phyloP scores from a whole-genome alignment of 2,329 filamentous ascomycete species.

The Basipetospora sp. region DNA sequence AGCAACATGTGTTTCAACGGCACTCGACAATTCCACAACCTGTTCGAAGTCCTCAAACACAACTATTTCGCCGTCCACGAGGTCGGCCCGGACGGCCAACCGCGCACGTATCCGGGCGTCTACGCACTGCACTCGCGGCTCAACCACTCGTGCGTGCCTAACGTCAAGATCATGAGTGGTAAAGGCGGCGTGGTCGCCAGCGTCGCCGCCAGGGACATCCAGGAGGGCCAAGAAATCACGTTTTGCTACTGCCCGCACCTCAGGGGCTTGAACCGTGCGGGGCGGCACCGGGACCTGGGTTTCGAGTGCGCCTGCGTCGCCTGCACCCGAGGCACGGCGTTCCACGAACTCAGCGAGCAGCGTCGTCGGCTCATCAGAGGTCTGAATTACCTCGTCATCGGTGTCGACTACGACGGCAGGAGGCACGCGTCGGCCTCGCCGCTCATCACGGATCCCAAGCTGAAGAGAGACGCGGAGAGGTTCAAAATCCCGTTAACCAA shows the following conservation, averaged over 20 bases:
- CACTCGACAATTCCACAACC: background rate
- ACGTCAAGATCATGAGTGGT: background rate
- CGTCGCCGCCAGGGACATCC: background rate
- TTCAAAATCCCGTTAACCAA: too few relatives aligned
- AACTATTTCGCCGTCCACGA: background rate
- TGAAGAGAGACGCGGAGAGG: too few relatives aligned
- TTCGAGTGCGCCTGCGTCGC: background rate
- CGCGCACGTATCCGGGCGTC: background rate
- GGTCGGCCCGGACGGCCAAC: background rate
- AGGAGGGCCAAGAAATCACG: background rate
- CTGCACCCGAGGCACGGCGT: background rate
- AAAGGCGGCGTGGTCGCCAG: background rate
- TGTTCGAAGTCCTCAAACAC: background rate
- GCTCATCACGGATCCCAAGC: too few relatives aligned
- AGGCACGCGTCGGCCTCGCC: too few relatives aligned
- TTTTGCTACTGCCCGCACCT: too few relatives aligned
- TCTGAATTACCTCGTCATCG: background rate
- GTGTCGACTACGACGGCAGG: background rate
- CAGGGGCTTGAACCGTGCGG: background rate
- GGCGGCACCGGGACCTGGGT: background rate
- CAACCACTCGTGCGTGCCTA: slow-evolving; percentile 1
- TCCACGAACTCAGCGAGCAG: background rate
- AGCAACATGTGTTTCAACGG: too few relatives aligned
- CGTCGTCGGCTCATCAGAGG: background rate
- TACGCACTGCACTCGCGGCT: background rate